These are phyloP conservation scores for Prunus mongolica DNA, from an alignment of 306 rosid genomes.

Conservation along the genomic window DNA sequence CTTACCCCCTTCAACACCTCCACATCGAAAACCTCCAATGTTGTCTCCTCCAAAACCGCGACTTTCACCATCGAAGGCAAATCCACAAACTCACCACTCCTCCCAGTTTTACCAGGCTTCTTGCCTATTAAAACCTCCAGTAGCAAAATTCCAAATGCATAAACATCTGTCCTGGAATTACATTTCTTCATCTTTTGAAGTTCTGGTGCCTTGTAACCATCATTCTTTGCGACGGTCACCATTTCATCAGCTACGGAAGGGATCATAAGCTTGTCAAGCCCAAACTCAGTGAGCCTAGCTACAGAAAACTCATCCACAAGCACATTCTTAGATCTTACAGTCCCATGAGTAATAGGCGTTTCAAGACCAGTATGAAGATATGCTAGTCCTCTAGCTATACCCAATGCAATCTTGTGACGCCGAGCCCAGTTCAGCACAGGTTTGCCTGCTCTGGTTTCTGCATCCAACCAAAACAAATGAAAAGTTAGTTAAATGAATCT, in stretches of 20 bases:
- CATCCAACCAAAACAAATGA: slow-evolving; percentile 25
- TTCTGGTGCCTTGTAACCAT: slow-evolving; percentile 93
- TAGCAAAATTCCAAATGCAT: slow-evolving; percentile 80
- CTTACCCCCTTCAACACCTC: slow-evolving; percentile 85
- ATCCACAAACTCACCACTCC: slow-evolving; percentile 63
- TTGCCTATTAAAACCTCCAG: slow-evolving; percentile 85
- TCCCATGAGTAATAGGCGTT: slow-evolving; percentile 83
- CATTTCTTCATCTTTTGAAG: slow-evolving; percentile 95
- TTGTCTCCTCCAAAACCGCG: slow-evolving; percentile 91
- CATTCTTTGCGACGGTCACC: slow-evolving; percentile 69
- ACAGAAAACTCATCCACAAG: slow-evolving; percentile 81
- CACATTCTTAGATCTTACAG: slow-evolving; percentile 80
- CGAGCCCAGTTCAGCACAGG: slow-evolving; percentile 96
- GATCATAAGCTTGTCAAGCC: slow-evolving; percentile 86
- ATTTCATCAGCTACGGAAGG: slow-evolving; percentile 84
- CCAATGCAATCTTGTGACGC: slow-evolving; percentile 85
- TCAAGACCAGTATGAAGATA: slow-evolving; percentile 88
- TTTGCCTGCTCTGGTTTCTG: slow-evolving; percentile 79
- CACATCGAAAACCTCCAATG: slow-evolving; percentile 91
- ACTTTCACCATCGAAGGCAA: slow-evolving; percentile 93
- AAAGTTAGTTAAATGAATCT: slow-evolving; percentile 2
- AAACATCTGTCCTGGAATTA: slow-evolving; percentile 82
- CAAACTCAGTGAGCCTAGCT: slow-evolving; percentile 72
- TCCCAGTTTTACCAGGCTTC: slow-evolving; percentile 81
- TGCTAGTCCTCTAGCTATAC: slow-evolving; percentile 87